These are phyloP conservation scores for Yamadazyma songkhlaensis DNA, from an alignment of 1,139 yeast genomes.

Conservation along the genomic window DNA sequence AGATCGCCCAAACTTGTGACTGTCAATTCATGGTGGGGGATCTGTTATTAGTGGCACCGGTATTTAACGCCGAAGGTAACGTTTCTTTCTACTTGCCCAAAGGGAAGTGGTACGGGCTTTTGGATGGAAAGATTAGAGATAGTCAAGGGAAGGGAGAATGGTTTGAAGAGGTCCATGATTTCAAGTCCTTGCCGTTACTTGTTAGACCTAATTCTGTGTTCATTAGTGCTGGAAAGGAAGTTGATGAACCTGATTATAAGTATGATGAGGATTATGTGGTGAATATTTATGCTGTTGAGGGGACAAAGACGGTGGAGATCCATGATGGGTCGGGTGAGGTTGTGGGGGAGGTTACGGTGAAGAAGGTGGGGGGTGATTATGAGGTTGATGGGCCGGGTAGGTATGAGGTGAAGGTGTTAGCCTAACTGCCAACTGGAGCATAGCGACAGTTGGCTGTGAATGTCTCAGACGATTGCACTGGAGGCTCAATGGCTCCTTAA, in stretches of 20 bases:
- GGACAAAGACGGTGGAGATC: conserved; percentile 10
- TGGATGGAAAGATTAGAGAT: conserved; percentile 25
- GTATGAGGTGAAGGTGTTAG: conserved; percentile 12
- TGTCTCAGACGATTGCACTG: too few species aligned
- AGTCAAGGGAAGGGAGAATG: conserved; percentile 21
- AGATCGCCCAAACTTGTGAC: conserved; percentile 21
- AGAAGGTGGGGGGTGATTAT: conserved; percentile 6
- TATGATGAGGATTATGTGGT: conserved; percentile 17
- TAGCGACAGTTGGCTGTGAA: too few species aligned
- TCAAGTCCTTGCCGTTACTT: conserved; percentile 25
- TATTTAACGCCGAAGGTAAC: conserved; percentile 26
- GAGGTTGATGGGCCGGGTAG: conserved; percentile 9
- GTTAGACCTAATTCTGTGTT: conserved; percentile 23
- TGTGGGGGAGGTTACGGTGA: conserved; percentile 8
- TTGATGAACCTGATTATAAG: conserved; percentile 17
- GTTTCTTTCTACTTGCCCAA: conserved; percentile 28
- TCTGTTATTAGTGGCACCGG: conserved; percentile 29
- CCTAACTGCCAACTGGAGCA: too few species aligned
- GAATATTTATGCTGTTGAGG: conserved; percentile 16
- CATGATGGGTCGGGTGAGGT: conserved; percentile 15
- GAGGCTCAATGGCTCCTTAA: too few species aligned
- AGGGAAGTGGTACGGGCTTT: conserved; percentile 29
- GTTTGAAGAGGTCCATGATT: conserved; percentile 25
- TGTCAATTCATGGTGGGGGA: conserved; percentile 31
- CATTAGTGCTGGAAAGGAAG: conserved; percentile 15